Percentiles rank a stretch among this genome's conserved stretches.
phyloP scores from a whole-genome alignment of 306 rosid genomes.

The Trifolium repens region DNA sequence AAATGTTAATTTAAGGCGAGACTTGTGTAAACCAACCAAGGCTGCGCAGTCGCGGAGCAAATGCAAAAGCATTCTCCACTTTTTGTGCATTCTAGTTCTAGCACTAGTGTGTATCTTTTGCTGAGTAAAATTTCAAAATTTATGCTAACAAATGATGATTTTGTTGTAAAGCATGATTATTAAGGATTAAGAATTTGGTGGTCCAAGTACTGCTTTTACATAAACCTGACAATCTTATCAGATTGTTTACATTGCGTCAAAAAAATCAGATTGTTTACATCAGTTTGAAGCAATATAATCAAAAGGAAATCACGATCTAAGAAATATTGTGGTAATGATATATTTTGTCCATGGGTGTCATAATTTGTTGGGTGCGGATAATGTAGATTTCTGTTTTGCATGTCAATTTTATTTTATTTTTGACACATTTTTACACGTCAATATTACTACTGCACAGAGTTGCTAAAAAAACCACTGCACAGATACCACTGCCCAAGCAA shows the following conservation, averaged over 20 bases:
- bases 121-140: constrained; percentile 30
- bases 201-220: background rate
- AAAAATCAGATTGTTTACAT: background rate
- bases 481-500: no score
- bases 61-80: constrained; percentile 45
- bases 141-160: constrained; percentile 44
- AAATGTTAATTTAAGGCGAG: constrained; percentile 4
- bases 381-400: no score
- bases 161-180: constrained; percentile 40
- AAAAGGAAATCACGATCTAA: background rate
- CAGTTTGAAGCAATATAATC: background rate
- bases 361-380: background rate
- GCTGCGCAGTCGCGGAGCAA: constrained; percentile 25
- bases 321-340: background rate
- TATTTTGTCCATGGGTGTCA: no score
- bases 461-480: no score
- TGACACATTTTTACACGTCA: no score
- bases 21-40: constrained; percentile 13
- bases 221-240: constrained; percentile 25
- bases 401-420: no score
- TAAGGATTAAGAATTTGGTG: constrained; percentile 44
- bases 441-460: no score
- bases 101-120: constrained; percentile 31
- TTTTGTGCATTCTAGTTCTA: constrained; percentile 15
- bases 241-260: background rate